Evolutionary conservation across 2,329 filamentous ascomycete species (phyloP).

Genomic region (Neonectria punicea): DNA sequence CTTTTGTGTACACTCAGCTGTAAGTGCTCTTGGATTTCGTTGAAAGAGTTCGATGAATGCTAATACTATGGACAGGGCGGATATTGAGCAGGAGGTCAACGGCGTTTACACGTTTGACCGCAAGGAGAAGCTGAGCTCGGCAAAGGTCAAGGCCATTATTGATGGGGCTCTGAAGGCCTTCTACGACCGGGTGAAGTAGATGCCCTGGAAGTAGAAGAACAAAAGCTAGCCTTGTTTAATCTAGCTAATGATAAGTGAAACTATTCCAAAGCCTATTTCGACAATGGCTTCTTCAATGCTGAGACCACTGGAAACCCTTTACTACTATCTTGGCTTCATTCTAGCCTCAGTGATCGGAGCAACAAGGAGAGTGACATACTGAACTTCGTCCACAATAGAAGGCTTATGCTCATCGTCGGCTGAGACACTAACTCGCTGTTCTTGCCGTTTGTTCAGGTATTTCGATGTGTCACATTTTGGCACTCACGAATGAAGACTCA

Average conservation of each 20-base stretch:
- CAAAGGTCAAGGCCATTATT: constrained; percentile 67
- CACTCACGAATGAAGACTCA: too few relatives aligned
- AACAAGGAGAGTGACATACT: background rate
- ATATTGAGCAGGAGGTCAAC: constrained; percentile 76
- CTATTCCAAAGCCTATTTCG: background rate
- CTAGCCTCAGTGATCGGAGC: background rate
- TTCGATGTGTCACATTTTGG: too few relatives aligned
- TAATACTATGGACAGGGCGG: constrained; percentile 50
- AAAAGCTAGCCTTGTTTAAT: background rate
- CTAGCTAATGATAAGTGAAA: background rate
- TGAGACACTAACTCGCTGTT: too few relatives aligned
- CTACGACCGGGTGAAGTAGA: constrained; percentile 44
- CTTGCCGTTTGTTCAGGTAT: too few relatives aligned
- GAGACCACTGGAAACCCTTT: background rate
- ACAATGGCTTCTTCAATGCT: background rate
- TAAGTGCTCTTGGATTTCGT: constrained; percentile 46
- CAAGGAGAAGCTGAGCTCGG: constrained; percentile 67
- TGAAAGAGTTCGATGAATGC: background rate
- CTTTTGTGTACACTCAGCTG: constrained; percentile 75
- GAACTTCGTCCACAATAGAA: too few relatives aligned
- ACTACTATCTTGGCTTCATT: background rate
- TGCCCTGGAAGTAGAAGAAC: background rate
- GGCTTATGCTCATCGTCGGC: too few relatives aligned
- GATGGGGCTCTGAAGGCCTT: constrained; percentile 62
- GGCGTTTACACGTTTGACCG: constrained; percentile 73